Conservation (phyloP, 2,329 filamentous ascomycete species). For the Pestalotiopsis sp. region DNA sequence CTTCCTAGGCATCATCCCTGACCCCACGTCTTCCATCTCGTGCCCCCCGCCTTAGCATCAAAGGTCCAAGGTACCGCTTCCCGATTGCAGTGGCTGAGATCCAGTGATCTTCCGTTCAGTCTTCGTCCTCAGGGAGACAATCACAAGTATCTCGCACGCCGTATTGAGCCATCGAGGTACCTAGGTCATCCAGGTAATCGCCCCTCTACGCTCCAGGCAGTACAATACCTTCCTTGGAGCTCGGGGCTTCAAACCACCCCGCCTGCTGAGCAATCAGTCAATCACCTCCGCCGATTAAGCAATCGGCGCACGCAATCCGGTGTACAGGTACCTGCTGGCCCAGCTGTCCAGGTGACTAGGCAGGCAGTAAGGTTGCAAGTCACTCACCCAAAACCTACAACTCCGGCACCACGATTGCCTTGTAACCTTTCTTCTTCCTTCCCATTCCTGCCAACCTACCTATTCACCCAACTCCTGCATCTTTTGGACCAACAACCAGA, state of each 20-base stretch:
- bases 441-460: neutral
- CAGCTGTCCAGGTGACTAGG: neutral
- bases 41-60: neutral
- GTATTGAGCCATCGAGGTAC: neutral
- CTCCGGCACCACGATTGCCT: neutral
- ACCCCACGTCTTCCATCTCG: neutral
- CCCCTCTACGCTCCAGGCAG: neutral
- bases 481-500: neutral
- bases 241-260: neutral
- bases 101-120: neutral
- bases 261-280: neutral
- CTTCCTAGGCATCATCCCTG: neutral
- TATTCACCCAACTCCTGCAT: neutral
- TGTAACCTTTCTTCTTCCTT: neutral
- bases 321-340: neutral
- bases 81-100: neutral
- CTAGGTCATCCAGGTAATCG: neutral
- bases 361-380: neutral
- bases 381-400: neutral
- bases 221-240: neutral
- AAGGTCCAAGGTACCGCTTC: neutral
- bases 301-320: neutral
- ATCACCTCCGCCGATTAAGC: neutral
- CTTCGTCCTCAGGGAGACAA: neutral
- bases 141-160: neutral